Evolutionary conservation across 495 filamentous ascomycete species (phyloP), one percentile per base, ranked within the genome.

Genomic region (Sporormia fimetaria): DNA sequence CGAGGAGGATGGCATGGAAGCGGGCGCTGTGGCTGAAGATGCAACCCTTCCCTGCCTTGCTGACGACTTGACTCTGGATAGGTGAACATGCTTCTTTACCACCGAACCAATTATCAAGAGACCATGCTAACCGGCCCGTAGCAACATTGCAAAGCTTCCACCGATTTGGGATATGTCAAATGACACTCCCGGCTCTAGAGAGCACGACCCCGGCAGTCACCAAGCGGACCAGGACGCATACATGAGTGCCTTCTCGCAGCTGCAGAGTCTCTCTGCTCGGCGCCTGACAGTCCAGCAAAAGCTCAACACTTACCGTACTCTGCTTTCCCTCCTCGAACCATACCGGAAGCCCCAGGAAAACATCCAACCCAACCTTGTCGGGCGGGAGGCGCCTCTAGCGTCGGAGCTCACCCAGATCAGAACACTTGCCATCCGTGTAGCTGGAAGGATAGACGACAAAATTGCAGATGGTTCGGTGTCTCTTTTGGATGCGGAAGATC

Each of bases 281-380:
- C 73, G 78, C 12, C 62, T 65, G 28, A 68, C 70, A 22, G 63
- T 67, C 12, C 61, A 67, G 32, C 69, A 67, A 21, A 70, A 71
- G 25, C 62, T 83, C 11, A 67, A 66, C 25, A 69, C 75, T 16
- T 63, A 80, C 24, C 67, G 66, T 17, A 63, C 66, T 25, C 64
- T 85, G 30, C 67, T 69, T 28, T 59, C 56, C 5, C 54, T 83
- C n/a, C 57, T 87, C 0, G 64, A 66, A 25, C 75, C 75, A 0
- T 81, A 83, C 44, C 51, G 66, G 23, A 56, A 72, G 4, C 68
- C 73, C 0, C 63, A 67, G 33, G 54, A 65, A 24, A 68, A 66
- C 30, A 72, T 93, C 17, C 84, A 93, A 52, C 76, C 78, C 16
- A 92, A 88, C 59, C 63, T 93, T 12, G 69, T 85, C 7, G 81